Evolutionary conservation across 495 filamentous ascomycete genomes (phyloP).

Genomic region (Astrothelium subdiscretum): DNA sequence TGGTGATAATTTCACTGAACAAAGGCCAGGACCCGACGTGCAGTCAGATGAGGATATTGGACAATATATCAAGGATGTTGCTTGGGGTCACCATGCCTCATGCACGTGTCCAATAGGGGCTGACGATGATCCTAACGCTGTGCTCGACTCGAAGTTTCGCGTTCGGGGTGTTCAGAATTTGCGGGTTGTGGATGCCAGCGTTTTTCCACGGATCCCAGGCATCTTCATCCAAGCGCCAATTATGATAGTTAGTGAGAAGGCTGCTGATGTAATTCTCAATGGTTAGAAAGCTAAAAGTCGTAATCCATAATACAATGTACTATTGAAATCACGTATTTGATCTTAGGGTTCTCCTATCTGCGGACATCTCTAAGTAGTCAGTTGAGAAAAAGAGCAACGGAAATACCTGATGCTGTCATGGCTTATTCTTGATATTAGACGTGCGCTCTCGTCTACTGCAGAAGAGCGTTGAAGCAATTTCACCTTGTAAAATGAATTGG

Average conservation of each 20-base stretch:
- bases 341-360: too few species aligned
- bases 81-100: conserved; percentile 42
- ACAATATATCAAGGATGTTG: conserved; percentile 33
- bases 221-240: conserved; percentile 49
- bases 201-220: conserved; percentile 37
- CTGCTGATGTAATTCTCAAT: conserved; percentile 44
- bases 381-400: too few species aligned
- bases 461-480: too few species aligned
- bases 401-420: too few species aligned
- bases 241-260: conserved; percentile 55
- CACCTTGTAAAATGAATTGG: too few species aligned
- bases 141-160: conserved; percentile 40
- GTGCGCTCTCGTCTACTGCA: too few species aligned
- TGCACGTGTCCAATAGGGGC: conserved; percentile 39
- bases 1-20: background rate
- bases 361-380: too few species aligned
- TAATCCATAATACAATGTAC: too few species aligned
- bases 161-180: conserved; percentile 38
- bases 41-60: conserved; percentile 5
- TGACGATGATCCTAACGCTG: conserved; percentile 36
- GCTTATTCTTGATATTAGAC: too few species aligned
- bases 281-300: too few species aligned
- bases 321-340: too few species aligned
- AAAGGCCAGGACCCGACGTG: conserved; percentile 7
- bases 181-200: conserved; percentile 30